A percentile compares a stretch with the other conserved stretches of the same genome.
These are phyloP conservation scores for Chloris gayana DNA, from an alignment of 176 grass and related monocot species.

Conservation along the genomic window DNA sequence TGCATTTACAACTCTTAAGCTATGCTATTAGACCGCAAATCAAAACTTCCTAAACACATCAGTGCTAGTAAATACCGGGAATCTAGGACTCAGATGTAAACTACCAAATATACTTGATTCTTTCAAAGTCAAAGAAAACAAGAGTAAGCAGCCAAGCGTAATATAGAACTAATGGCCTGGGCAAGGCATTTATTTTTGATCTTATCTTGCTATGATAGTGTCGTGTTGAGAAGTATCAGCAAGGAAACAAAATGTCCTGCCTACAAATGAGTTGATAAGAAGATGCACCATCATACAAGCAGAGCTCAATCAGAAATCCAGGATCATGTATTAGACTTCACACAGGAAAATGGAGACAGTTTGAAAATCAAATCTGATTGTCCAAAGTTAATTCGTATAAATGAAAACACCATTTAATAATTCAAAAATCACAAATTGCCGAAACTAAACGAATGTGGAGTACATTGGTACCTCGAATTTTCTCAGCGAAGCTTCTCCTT, in stretches of 20 bases:
- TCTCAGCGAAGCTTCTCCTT: constrained; percentile 76
- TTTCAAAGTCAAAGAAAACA: too few relatives aligned
- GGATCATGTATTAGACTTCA: constrained; percentile 7
- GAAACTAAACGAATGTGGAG: constrained; percentile 16
- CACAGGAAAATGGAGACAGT: not conserved
- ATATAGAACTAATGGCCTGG: too few relatives aligned
- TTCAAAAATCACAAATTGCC: not conserved
- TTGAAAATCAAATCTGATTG: not conserved
- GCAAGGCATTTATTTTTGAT: too few relatives aligned
- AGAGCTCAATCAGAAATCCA: constrained; percentile 9
- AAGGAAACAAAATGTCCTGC: not conserved
- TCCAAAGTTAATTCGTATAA: not conserved
- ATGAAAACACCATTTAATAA: not conserved
- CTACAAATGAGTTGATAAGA: constrained; percentile 11
- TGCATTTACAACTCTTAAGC: not conserved
- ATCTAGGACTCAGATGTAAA: not conserved
- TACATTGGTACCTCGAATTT: constrained; percentile 18
- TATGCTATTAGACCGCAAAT: not conserved
- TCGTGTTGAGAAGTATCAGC: not conserved
- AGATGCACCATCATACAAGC: not conserved
- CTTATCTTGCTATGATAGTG: not conserved
- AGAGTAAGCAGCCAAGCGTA: too few relatives aligned
- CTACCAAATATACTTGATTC: too few relatives aligned
- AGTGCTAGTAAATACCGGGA: not conserved
- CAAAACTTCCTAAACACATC: not conserved